phyloP scores from a whole-genome alignment of 441 rosid genomes.

The Jatropha multifida region DNA sequence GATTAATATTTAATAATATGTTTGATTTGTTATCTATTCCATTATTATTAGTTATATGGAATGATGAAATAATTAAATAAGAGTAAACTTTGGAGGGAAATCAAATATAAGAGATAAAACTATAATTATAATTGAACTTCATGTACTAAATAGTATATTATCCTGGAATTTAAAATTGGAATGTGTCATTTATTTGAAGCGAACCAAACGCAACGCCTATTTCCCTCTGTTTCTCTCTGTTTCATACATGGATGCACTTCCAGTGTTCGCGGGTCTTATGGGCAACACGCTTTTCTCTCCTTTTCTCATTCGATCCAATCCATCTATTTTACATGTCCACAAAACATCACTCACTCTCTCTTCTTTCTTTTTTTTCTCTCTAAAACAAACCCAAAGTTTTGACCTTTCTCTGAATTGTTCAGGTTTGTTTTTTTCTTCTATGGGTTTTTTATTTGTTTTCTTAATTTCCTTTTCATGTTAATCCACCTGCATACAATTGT shows the following conservation, averaged over 20 bases:
- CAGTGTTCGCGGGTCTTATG: constrained; percentile 43
- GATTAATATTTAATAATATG: no score
- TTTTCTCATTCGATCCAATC: constrained; percentile 25
- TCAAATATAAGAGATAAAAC: no score
- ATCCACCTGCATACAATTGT: neutral
- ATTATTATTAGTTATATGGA: no score
- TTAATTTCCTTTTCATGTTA: neutral
- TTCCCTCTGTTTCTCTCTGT: constrained; percentile 1
- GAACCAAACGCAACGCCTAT: constrained; percentile 3
- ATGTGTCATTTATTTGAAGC: neutral
- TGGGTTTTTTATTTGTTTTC: neutral
- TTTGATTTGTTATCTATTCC: no score
- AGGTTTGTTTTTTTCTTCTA: constrained; percentile 19
- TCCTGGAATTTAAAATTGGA: no score
- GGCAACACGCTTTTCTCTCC: constrained; percentile 58
- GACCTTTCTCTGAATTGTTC: constrained; percentile 8
- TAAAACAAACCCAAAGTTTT: neutral
- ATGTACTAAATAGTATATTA: no score
- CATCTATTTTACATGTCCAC: neutral
- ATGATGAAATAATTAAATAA: no score
- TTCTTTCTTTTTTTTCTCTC: constrained; percentile 5
- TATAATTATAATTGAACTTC: no score
- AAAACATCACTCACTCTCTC: constrained; percentile 14
- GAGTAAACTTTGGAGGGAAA: no score
- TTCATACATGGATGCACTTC: constrained; percentile 8